phyloP scores from a whole-genome alignment of 805 yeast genomes.

The Saccharomycopsis olivae region DNA sequence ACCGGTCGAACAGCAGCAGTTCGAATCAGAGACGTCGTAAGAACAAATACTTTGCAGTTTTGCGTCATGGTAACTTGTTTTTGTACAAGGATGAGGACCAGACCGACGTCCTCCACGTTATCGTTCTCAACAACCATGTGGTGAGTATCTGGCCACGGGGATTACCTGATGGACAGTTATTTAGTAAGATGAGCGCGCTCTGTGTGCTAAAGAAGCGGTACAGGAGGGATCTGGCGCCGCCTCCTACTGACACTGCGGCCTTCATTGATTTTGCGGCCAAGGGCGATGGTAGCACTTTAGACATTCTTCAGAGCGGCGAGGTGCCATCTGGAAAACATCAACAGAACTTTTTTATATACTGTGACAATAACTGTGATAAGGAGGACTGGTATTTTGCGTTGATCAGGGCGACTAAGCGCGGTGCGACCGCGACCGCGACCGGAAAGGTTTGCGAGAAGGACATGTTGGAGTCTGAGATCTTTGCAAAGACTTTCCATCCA shows the following conservation, averaged over 20 bases:
- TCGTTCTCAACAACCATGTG: slow-evolving; percentile 60
- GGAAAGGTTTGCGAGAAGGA: slow-evolving; percentile 21
- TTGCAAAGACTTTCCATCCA: slow-evolving; percentile 68
- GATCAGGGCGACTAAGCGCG: slow-evolving; percentile 58
- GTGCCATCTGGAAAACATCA: slow-evolving; percentile 28
- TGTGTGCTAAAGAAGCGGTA: slow-evolving; percentile 53
- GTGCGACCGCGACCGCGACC: background rate
- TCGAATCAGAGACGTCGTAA: slow-evolving; percentile 32
- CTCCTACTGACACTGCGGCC: slow-evolving; percentile 19
- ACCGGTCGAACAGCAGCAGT: slow-evolving; percentile 18
- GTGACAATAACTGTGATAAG: slow-evolving; percentile 69
- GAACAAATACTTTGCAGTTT: slow-evolving; percentile 56
- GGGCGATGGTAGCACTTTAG: slow-evolving; percentile 17
- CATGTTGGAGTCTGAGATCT: slow-evolving; percentile 42
- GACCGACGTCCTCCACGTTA: slow-evolving; percentile 63
- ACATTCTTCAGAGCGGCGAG: slow-evolving; percentile 20
- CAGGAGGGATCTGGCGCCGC: slow-evolving; percentile 23
- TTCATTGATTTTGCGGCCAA: slow-evolving; percentile 6
- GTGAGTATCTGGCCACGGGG: slow-evolving; percentile 81
- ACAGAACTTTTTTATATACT: slow-evolving; percentile 48
- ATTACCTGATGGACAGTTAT: slow-evolving; percentile 64
- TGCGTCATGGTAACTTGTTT: slow-evolving; percentile 82
- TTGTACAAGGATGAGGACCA: slow-evolving; percentile 64
- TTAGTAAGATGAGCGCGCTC: slow-evolving; percentile 71
- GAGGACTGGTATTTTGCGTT: slow-evolving; percentile 91